Conservation (phyloP, 164 flowering plant genomes). For the Sextonia rubra region DNA sequence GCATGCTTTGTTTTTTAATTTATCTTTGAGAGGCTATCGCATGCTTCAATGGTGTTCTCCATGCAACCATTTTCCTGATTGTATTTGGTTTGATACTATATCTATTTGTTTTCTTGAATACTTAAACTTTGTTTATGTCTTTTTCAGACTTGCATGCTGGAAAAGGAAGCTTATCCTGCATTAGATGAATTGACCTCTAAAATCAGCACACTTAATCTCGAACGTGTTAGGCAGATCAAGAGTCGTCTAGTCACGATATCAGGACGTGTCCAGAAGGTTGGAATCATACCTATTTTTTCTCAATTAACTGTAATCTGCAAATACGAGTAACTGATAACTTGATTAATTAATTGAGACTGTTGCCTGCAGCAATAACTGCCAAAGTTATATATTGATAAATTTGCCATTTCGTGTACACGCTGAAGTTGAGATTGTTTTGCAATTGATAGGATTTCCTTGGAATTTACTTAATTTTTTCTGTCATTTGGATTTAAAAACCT, state of each 20-base stretch:
- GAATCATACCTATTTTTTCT: background rate
- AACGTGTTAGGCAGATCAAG: slow-evolving; percentile 54
- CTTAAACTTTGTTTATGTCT: background rate
- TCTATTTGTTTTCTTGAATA: background rate
- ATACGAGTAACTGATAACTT: background rate
- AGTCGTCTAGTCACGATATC: slow-evolving; percentile 50
- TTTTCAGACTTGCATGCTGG: slow-evolving; percentile 39
- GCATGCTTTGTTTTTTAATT: slow-evolving; percentile 45
- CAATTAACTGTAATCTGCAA: background rate
- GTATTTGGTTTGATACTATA: background rate
- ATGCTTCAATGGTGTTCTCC: too few species aligned
- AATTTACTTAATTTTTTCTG: background rate
- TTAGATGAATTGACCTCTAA: slow-evolving; percentile 53
- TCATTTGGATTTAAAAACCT: background rate
- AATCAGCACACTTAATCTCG: slow-evolving; percentile 54
- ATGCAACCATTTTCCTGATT: background rate
- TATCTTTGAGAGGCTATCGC: slow-evolving; percentile 6
- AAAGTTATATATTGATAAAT: background rate
- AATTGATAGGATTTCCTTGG: too few species aligned
- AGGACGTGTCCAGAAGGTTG: slow-evolving; percentile 60
- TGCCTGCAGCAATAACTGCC: background rate
- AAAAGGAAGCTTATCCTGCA: slow-evolving; percentile 59
- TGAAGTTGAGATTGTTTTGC: too few species aligned
- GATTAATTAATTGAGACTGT: background rate
- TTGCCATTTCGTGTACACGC: background rate